Conservation (phyloP, 139 green algal genomes). For the Tetraselmis chui region DNA sequence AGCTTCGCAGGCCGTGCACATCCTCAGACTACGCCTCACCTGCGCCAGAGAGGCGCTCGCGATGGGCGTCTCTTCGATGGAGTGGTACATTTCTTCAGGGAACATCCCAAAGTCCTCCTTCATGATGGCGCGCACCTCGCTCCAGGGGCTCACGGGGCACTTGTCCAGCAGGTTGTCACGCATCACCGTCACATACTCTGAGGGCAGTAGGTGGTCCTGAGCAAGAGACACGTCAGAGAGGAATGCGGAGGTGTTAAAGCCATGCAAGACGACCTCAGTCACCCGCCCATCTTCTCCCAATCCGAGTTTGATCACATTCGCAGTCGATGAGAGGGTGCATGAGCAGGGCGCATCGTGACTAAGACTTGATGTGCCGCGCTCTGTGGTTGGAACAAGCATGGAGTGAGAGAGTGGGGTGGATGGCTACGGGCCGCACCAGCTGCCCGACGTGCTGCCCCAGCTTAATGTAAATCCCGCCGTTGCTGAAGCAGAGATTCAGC, state of each 20-base stretch:
- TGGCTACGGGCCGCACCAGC: constrained; percentile 47
- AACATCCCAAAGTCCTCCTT: constrained; percentile 40
- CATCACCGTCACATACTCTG: constrained; percentile 83
- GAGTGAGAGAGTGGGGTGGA: too few species aligned
- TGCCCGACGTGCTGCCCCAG: constrained; percentile 83
- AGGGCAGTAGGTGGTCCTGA: constrained; percentile 84
- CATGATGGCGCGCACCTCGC: constrained; percentile 36
- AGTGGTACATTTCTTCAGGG: constrained; percentile 53
- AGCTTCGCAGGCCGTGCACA: too few species aligned
- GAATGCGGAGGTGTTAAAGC: too few species aligned
- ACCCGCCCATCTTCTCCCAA: too few species aligned
- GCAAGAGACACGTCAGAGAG: too few species aligned
- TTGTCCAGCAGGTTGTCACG: constrained; percentile 69
- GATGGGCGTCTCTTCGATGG: constrained; percentile 53
- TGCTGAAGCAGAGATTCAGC: constrained; percentile 70
- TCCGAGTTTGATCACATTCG: too few species aligned
- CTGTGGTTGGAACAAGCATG: too few species aligned
- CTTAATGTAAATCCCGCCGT: constrained; percentile 81
- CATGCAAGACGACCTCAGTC: too few species aligned
- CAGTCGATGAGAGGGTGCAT: background rate
- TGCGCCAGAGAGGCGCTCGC: constrained; percentile 78
- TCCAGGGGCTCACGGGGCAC: constrained; percentile 60
- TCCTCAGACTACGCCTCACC: constrained; percentile 37
- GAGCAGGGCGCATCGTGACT: background rate
- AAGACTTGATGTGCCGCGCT: too few species aligned